Evolutionary conservation across 2,329 filamentous ascomycete species (phyloP), one percentile per base, ranked within the genome.

Genomic region (Aspergillus sojae): DNA sequence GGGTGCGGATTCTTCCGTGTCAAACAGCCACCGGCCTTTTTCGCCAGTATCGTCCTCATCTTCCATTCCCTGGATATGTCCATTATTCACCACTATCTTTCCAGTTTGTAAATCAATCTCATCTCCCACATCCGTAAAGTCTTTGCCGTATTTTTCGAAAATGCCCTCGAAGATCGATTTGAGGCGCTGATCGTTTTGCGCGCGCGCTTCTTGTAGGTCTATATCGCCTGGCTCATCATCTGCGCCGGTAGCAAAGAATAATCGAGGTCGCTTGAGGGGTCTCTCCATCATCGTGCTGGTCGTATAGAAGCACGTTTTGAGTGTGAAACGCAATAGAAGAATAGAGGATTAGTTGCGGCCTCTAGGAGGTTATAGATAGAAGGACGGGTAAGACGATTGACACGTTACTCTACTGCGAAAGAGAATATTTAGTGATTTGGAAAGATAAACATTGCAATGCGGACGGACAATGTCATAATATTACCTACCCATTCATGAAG

Each of bases 101-200:
- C 92, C 93, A 0, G 91, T 94, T 57, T 84, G 82, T 62, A 97
- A 82, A 76, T 98, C 92, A 71, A 98, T 93, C 79, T 97, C 93
- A 77, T 98, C 94, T 60, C 90, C 93, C 57, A 94, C 84, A 5
- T 89, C 91, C 2, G 88, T 88, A 72, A 97, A 97, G 75, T 97
- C 91, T 67, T 85, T 89, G 59, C 85, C 89, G 75, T 96, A 97
- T 77, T 96, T 97, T 65, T 90, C 87, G 74, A 97, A 97, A 61
- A 98, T 96, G 61, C 87, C 83, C 74, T 97, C 93, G 75, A 96
- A 95, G 5, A 88, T 88, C n/a, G 88, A 89, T 75, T 95, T 94
- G 46, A 97, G 85, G 63, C 88, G 88, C 66, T 84, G 81, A 65
- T 92, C 89, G 62, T 93, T 91, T 60, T 85, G 84, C 57, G 86